Base-by-base conservation (phyloP, 495 filamentous ascomycete species). In the Umbilicaria muhlenbergii region DNA sequence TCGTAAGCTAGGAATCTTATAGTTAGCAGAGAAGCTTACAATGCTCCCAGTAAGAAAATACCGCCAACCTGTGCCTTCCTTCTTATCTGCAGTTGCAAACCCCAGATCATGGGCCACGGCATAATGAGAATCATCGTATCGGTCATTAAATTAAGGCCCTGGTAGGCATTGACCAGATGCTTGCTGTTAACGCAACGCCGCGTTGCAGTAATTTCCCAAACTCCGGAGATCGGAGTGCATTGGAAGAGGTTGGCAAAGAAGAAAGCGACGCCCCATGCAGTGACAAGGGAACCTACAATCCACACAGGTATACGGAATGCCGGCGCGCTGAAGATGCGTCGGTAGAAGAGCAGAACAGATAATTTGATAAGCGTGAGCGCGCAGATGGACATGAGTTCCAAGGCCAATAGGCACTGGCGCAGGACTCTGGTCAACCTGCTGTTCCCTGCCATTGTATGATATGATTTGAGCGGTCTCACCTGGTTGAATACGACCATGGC, bases 301-400 rank as follows among this genome's bases (percentile, higher is more conserved):
- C 55, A 63, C 24, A 54, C 50, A 34, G 51, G 38, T 14, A 42
- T 40, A 32, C 53, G 53, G 36, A 53, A 55, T 12, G 44, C 41
- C 0, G 7, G 33, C 14, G 50, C 43, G 11, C 51, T 54, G 40
- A 66, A 60, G 41, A 66, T 54, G 14, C 62, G 57, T 11, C 54
- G 49, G 47, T 62, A 66, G 35, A 64, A 58, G n/a, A 57, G 40
- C 17, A 63, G 55, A 34, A 61, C 59, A 1, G 65, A 65, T 34
- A 67, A 53, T 31, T 68, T 64, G 41, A 57, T 60, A 11, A 63
- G 56, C 3, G 57, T 46, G 52, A 63, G 49, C 13, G 42, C 50
- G 11, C 50, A 24, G 45, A 50, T 54, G 41, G 62, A 64, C 32
- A 60, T 51, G 16, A 54, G 38, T 32, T 64, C 53, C 8, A 54